Evolutionary conservation across 1,284 basidiomycete species (phyloP), one percentile per base, ranked within the genome.

Genomic region (Cutaneotrichosporon arboriforme): DNA sequence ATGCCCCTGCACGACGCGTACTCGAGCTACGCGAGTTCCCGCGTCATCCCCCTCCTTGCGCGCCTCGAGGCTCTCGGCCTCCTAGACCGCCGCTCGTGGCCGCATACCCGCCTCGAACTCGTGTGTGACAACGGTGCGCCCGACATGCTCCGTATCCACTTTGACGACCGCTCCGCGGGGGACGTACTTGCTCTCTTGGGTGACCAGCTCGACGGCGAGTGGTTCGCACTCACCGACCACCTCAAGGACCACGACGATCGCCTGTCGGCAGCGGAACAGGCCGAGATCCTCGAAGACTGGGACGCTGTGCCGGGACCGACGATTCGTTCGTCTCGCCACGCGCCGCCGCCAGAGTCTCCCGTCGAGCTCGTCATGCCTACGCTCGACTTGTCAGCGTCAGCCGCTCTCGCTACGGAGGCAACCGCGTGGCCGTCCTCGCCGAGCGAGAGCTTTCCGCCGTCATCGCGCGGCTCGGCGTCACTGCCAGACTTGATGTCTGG

Each of bases 1-100:
- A n/a, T 64, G 17, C 61, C 67, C 1, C 50, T 69, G 2, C 64
- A 64, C 54, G 58, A 65, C 18, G 67, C 66, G 10, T 68, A 66
- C 50, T 54, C 57, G 13, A 33, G 62, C 4, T 61, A 63, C 37
- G 60, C 64, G 0, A 60, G 60, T 4, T 60, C 57, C 3, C 49
- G 65, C 1, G 50, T 72, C 40, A 60, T 66, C 4, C 67, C 69
- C 1, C 58, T 73, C 8, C 54, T 73, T 4, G 60, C 60, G 12
- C 62, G 64, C 33, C 57, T 73, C 8, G 65, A 70, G 31, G 50
- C 55, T 1, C 54, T 72, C 35, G 68, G 69, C 33, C 55, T 70
- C 5, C 49, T 65, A 12, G 51, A 40, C 15, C 44, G 17, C 23
- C 44, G 33, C 36, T 31, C 17, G 26, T 49, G 36, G 35, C 58